These are phyloP conservation scores for Lolium multiflorum DNA, from an alignment of 176 grass and related monocot species.

Conservation along the genomic window DNA sequence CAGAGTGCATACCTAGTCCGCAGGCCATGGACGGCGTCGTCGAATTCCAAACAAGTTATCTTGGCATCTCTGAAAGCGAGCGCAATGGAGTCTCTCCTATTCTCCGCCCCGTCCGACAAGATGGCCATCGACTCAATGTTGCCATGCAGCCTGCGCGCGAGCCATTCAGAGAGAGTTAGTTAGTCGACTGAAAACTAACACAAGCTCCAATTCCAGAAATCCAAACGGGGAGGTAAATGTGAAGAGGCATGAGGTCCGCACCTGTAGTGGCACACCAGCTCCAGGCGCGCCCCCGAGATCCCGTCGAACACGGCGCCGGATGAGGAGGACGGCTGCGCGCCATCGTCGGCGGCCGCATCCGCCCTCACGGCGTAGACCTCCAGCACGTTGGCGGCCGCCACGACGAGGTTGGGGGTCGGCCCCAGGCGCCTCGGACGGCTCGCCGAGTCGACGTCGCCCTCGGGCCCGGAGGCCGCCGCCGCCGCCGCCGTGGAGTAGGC, in stretches of 20 bases:
- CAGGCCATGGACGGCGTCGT: slow-evolving; percentile 71
- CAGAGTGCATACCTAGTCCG: slow-evolving; percentile 61
- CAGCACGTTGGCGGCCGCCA: slow-evolving; percentile 80
- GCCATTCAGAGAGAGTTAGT: slow-evolving; percentile 29
- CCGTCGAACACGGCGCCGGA: slow-evolving; percentile 57
- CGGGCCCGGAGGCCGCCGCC: not conserved
- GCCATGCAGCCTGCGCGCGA: slow-evolving; percentile 68
- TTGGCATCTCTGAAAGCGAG: slow-evolving; percentile 86
- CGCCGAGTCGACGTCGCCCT: slow-evolving; percentile 52
- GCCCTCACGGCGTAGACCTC: slow-evolving; percentile 80
- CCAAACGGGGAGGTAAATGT: not conserved
- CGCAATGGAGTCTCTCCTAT: slow-evolving; percentile 66
- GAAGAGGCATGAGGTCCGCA: slow-evolving; percentile 33
- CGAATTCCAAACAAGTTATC: slow-evolving; percentile 80
- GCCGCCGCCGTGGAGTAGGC: not conserved
- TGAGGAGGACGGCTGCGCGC: not conserved
- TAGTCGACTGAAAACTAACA: slow-evolving; percentile 4
- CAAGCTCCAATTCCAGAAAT: not conserved
- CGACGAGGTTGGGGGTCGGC: slow-evolving; percentile 75
- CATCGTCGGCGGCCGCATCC: slow-evolving; percentile 52
- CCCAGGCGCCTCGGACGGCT: slow-evolving; percentile 20
- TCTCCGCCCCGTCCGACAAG: slow-evolving; percentile 68
- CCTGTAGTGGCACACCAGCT: slow-evolving; percentile 84
- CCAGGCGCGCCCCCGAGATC: slow-evolving; percentile 64
- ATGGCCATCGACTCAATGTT: slow-evolving; percentile 84